A percentile compares a stretch with the other conserved stretches of the same genome.
phyloP scores from a whole-genome alignment of 306 rosid genomes.

The Cucurbita moschata region DNA sequence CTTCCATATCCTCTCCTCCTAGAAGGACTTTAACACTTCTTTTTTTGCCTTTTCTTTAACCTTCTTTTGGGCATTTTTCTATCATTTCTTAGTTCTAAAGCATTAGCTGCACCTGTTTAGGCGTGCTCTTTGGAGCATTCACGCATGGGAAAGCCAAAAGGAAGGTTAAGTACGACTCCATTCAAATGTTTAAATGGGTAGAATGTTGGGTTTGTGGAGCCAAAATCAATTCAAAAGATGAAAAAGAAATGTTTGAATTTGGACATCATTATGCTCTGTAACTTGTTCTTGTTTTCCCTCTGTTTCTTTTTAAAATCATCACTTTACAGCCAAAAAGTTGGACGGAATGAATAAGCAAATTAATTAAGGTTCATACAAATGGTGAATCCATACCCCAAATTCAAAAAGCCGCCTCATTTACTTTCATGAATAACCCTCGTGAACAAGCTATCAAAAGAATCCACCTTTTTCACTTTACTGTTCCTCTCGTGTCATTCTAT shows the following conservation, averaged over 20 bases:
- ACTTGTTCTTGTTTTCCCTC: not conserved
- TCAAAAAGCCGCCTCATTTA: not conserved
- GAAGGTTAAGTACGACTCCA: not conserved
- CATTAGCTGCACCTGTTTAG: not conserved
- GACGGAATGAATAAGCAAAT: too few species aligned
- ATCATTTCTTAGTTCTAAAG: not conserved
- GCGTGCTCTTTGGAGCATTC: constrained; percentile 3
- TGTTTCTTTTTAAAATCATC: not conserved
- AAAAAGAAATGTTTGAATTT: not conserved
- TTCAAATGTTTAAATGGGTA: not conserved
- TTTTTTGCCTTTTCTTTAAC: not conserved
- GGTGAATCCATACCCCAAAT: not conserved
- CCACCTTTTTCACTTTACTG: not conserved
- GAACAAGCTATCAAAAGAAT: not conserved
- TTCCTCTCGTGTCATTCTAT: not conserved
- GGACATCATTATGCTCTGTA: not conserved
- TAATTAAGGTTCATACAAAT: too few species aligned
- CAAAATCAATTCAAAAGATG: not conserved
- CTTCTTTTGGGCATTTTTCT: not conserved
- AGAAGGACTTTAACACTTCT: not conserved
- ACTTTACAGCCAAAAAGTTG: not conserved
- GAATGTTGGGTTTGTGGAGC: not conserved
- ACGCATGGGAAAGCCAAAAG: not conserved
- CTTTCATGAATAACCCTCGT: not conserved
- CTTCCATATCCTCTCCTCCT: not conserved